Conservation (phyloP, 257 asterid species). For the Lycium ferocissimum region DNA sequence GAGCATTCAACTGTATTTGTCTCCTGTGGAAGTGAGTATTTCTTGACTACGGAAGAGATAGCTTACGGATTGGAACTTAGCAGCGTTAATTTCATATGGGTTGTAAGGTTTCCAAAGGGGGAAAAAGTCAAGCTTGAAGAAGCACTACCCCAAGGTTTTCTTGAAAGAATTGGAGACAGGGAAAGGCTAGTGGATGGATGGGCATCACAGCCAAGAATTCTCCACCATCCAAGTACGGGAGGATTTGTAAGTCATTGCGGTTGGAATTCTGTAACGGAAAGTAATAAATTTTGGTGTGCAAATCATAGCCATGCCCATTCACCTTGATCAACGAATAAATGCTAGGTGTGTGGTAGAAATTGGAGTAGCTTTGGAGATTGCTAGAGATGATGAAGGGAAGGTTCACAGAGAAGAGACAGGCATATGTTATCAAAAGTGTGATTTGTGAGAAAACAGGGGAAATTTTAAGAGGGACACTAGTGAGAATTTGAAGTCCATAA, state of each 20-base stretch:
- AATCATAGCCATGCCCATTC: slow-evolving; percentile 13
- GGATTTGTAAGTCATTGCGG: background rate
- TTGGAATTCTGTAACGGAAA: background rate
- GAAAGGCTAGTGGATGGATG: slow-evolving; percentile 18
- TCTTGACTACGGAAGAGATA: slow-evolving; percentile 48
- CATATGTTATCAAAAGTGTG: background rate
- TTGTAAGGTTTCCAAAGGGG: slow-evolving; percentile 47
- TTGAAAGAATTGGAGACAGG: slow-evolving; percentile 22
- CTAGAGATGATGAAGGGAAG: slow-evolving; percentile 7
- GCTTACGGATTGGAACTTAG: slow-evolving; percentile 59
- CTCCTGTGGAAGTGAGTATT: slow-evolving; percentile 43
- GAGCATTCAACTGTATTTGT: slow-evolving; percentile 45
- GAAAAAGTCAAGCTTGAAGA: slow-evolving; percentile 31
- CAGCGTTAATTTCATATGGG: slow-evolving; percentile 27
- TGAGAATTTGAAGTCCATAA: background rate
- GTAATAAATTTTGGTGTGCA: slow-evolving; percentile 1
- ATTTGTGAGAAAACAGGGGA: background rate
- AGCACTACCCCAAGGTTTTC: slow-evolving; percentile 44
- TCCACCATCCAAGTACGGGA: background rate
- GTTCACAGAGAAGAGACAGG: background rate
- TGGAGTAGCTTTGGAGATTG: background rate
- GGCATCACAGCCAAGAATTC: slow-evolving; percentile 6
- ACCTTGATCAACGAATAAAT: slow-evolving; percentile 20
- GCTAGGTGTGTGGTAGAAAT: slow-evolving; percentile 14
- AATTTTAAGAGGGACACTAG: background rate